phyloP scores from a whole-genome alignment of 2,329 filamentous ascomycete species.

The Paramyrothecium sp. region DNA sequence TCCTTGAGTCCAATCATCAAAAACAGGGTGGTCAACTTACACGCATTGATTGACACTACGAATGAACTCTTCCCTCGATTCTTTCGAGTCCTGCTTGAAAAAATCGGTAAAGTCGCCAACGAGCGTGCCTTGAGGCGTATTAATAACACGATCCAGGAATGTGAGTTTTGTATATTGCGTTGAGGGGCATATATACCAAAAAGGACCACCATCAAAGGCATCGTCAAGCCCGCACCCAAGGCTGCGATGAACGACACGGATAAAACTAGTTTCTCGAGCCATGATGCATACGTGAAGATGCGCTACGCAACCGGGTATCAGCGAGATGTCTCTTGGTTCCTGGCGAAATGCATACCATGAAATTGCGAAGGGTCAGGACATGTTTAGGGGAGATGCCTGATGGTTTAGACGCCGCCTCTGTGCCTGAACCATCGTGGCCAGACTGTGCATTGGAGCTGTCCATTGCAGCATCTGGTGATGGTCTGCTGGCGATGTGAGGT shows the following conservation, averaged over 20 bases:
- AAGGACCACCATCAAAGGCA: constrained; percentile 32
- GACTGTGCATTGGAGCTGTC: too few species aligned
- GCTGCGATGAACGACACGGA: not conserved
- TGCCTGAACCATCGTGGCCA: too few species aligned
- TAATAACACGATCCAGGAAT: not conserved
- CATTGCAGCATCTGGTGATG: too few species aligned
- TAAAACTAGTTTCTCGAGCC: not conserved
- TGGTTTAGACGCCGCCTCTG: too few species aligned
- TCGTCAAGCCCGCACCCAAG: constrained; percentile 7
- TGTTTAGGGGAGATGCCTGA: not conserved
- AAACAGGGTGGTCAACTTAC: not conserved
- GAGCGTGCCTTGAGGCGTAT: not conserved
- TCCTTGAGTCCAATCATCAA: too few species aligned
- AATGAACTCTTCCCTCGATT: not conserved
- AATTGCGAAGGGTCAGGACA: not conserved
- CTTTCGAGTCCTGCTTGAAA: not conserved
- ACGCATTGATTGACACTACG: constrained; percentile 1
- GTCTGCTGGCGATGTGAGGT: too few species aligned
- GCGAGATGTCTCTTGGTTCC: not conserved
- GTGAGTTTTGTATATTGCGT: constrained; percentile 10
- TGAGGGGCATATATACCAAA: constrained; percentile 27
- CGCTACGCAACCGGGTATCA: not conserved
- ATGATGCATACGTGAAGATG: not conserved
- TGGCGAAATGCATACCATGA: not conserved
- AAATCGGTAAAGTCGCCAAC: not conserved